Evolutionary conservation across 2,329 filamentous ascomycete species (phyloP).

Genomic region (Niveomyces coronatus): DNA sequence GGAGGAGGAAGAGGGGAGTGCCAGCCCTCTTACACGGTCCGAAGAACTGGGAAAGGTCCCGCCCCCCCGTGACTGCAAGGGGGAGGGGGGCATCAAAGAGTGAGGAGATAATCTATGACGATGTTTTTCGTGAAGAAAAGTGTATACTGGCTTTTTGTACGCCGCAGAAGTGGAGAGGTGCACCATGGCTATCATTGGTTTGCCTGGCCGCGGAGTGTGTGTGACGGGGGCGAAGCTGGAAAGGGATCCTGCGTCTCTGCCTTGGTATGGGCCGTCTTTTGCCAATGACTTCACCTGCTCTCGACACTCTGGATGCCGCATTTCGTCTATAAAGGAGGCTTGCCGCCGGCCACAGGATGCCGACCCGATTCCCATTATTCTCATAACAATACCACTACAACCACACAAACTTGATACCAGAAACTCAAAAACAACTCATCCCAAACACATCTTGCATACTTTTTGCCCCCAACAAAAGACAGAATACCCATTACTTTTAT

Average conservation of each 20-base stretch:
- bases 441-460: not conserved
- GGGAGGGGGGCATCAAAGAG: no score
- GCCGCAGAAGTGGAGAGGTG: not conserved
- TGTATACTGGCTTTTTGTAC: conserved; percentile 3
- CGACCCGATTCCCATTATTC: conserved; percentile 13
- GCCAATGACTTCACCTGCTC: conserved; percentile 1
- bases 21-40: no score
- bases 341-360: not conserved
- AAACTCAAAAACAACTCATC: conserved; percentile 4
- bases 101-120: conserved; percentile 11
- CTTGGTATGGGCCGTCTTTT: conserved; percentile 1
- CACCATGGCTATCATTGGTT: no score
- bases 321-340: conserved; percentile 6
- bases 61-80: no score
- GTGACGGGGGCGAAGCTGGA: no score
- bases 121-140: no score
- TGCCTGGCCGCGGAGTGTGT: no score
- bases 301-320: no score
- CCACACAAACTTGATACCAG: conserved; percentile 8
- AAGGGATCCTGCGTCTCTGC: not conserved
- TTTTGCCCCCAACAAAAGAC: not conserved
- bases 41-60: no score
- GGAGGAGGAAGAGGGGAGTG: no score
- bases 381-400: not conserved
- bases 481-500: conserved; percentile 6